Evolutionary conservation across 768 basidiomycete genomes (phyloP).

Genomic region (Lactarius pseudohatsudake): DNA sequence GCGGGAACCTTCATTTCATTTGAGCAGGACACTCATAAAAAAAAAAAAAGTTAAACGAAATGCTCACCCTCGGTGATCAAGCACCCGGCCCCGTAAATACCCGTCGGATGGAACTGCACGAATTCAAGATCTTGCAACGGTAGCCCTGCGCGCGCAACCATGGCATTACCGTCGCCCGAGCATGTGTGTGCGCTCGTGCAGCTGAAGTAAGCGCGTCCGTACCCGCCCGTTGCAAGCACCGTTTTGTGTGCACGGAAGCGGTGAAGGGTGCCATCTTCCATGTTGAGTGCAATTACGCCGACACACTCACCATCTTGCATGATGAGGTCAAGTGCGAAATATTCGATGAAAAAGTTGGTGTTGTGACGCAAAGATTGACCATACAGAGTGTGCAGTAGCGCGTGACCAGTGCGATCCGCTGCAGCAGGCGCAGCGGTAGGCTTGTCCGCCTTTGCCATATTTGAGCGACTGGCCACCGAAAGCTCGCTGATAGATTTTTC

Average conservation of each 20-base stretch:
- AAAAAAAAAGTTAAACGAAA: not conserved
- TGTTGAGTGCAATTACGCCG: conserved; percentile 97
- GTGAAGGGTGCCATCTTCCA: conserved; percentile 99
- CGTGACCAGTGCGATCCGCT: conserved; percentile 98
- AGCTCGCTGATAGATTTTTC: conserved; percentile 99
- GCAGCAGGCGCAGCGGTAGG: conserved; percentile 99
- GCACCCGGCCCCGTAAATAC: conserved; percentile 99
- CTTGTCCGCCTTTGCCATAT: conserved; percentile 97
- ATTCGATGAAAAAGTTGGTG: conserved; percentile 99
- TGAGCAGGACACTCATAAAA: conserved; percentile 5
- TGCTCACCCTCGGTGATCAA: conserved; percentile 91
- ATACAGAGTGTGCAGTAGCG: conserved; percentile 97
- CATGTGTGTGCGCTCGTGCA: conserved; percentile 99
- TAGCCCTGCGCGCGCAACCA: conserved; percentile 95
- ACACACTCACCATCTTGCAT: conserved; percentile 99
- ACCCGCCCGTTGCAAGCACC: conserved; percentile 96
- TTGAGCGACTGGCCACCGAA: conserved; percentile 98
- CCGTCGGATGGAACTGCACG: conserved; percentile 99
- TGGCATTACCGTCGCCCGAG: conserved; percentile 97
- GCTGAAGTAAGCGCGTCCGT: conserved; percentile 97
- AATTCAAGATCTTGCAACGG: conserved; percentile 98
- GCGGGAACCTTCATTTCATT: conserved; percentile 70
- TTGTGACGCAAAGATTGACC: conserved; percentile 98
- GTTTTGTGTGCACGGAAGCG: conserved; percentile 99
- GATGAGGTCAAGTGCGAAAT: conserved; percentile 98